Percentiles rank a stretch among this genome's conserved stretches.
These are phyloP conservation scores for Trametes punicea DNA, from an alignment of 768 basidiomycete species.

Conservation along the genomic window DNA sequence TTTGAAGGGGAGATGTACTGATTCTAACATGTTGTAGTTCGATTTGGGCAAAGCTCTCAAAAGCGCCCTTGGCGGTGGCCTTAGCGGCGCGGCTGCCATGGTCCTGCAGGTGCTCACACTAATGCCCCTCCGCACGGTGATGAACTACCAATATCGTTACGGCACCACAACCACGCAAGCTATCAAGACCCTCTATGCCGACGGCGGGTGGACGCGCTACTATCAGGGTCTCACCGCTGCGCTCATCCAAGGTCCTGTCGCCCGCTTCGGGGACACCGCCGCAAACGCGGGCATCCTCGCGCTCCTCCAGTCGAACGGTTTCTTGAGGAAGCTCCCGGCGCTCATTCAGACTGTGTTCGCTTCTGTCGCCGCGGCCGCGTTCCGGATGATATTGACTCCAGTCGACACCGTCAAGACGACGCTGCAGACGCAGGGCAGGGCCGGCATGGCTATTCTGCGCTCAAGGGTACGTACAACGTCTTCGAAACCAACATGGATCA, in stretches of 20 bases:
- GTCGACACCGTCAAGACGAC: conserved; percentile 96
- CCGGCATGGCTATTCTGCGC: conserved; percentile 62
- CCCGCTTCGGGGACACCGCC: conserved; percentile 93
- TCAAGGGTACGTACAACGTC: conserved; percentile 47
- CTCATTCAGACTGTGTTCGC: conserved; percentile 78
- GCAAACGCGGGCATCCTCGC: conserved; percentile 92
- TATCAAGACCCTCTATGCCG: conserved; percentile 61
- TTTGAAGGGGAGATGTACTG: not conserved
- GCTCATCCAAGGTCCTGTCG: conserved; percentile 77
- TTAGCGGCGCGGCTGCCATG: conserved; percentile 95
- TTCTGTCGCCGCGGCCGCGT: conserved; percentile 72
- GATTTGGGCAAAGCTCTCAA: conserved; percentile 75
- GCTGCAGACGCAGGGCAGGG: conserved; percentile 83
- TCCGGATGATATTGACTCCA: conserved; percentile 90
- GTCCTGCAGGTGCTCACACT: conserved; percentile 87
- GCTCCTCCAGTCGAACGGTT: conserved; percentile 71
- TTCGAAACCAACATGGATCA: not conserved
- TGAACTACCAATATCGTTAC: conserved; percentile 95
- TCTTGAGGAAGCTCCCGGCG: conserved; percentile 59
- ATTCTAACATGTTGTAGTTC: conserved; percentile 47
- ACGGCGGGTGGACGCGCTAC: conserved; percentile 81
- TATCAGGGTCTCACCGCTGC: conserved; percentile 88
- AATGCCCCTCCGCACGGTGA: conserved; percentile 95
- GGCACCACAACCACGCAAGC: conserved; percentile 74
- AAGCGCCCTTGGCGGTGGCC: conserved; percentile 83